Conservation (phyloP, 257 asterid species). For the Linaria vulgaris region DNA sequence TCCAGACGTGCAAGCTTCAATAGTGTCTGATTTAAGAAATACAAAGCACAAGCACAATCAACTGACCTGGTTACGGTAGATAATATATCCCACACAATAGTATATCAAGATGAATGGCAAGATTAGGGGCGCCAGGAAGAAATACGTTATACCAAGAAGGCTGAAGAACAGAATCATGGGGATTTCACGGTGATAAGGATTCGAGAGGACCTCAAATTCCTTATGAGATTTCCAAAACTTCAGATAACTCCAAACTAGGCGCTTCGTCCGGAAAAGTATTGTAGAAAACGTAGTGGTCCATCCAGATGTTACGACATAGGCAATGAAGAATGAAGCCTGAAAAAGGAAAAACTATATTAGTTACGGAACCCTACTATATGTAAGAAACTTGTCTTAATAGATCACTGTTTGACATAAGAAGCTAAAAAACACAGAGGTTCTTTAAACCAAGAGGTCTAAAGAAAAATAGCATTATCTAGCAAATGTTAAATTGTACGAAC, state of each 20-base stretch:
- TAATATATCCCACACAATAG: conserved; percentile 82
- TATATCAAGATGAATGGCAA: conserved; percentile 82
- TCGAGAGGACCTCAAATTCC: conserved; percentile 68
- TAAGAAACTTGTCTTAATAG: conserved; percentile 6
- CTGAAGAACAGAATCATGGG: conserved; percentile 79
- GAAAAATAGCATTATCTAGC: too few relatives aligned
- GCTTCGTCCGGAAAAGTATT: conserved; percentile 57
- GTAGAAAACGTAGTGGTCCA: conserved; percentile 81
- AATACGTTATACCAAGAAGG: conserved; percentile 89
- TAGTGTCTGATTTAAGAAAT: too few relatives aligned
- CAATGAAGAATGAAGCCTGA: conserved; percentile 93
- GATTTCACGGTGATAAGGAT: conserved; percentile 81
- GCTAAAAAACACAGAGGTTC: background rate
- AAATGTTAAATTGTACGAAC: too few relatives aligned
- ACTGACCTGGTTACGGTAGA: conserved; percentile 92
- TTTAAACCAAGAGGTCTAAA: background rate
- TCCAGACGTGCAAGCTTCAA: background rate
- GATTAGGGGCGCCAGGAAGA: conserved; percentile 88
- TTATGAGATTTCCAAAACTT: conserved; percentile 50
- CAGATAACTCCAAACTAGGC: conserved; percentile 40
- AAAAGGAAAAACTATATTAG: conserved; percentile 11
- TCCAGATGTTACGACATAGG: conserved; percentile 97
- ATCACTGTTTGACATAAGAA: background rate
- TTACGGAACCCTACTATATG: conserved; percentile 8
- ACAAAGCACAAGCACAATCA: conserved; percentile 11